Evolutionary conservation across 1,284 basidiomycete species (phyloP).

Genomic region (Malassezia vespertilionis): DNA sequence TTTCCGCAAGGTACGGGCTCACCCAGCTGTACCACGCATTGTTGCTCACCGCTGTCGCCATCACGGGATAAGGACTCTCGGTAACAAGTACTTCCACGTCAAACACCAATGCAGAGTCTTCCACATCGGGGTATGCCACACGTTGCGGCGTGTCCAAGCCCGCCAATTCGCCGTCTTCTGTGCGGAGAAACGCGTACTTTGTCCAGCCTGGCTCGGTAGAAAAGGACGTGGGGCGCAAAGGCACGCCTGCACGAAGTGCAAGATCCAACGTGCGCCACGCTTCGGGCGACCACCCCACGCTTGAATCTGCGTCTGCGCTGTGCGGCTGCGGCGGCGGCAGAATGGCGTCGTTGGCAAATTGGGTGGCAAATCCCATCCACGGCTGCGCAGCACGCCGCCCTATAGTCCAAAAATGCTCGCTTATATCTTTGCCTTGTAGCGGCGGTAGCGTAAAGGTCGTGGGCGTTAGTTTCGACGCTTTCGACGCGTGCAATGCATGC

Average conservation of each 20-base stretch:
- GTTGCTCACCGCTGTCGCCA: slow-evolving; percentile 75
- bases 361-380: slow-evolving; percentile 64
- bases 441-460: slow-evolving; percentile 70
- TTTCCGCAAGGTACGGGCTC: slow-evolving; percentile 76
- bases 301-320: slow-evolving; percentile 12
- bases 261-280: slow-evolving; percentile 38
- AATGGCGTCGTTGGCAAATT: slow-evolving; percentile 55
- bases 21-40: slow-evolving; percentile 93
- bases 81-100: slow-evolving; percentile 89
- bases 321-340: slow-evolving; percentile 54
- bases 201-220: slow-evolving; percentile 76
- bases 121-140: slow-evolving; percentile 48
- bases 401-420: slow-evolving; percentile 78
- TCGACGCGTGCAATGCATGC: slow-evolving; percentile 68
- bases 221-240: slow-evolving; percentile 58
- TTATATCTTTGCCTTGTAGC: slow-evolving; percentile 68
- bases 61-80: slow-evolving; percentile 68
- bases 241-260: slow-evolving; percentile 20
- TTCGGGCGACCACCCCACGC: slow-evolving; percentile 20
- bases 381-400: slow-evolving; percentile 66
- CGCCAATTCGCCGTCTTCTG: slow-evolving; percentile 20
- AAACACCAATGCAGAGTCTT: slow-evolving; percentile 70
- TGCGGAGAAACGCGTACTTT: slow-evolving; percentile 58
- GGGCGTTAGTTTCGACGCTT: slow-evolving; percentile 68
- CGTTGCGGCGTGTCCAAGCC: slow-evolving; percentile 31